Percentiles rank a stretch among this genome's conserved stretches.
phyloP scores from a whole-genome alignment of 2,329 filamentous ascomycete genomes.

The Penicillium sp. region DNA sequence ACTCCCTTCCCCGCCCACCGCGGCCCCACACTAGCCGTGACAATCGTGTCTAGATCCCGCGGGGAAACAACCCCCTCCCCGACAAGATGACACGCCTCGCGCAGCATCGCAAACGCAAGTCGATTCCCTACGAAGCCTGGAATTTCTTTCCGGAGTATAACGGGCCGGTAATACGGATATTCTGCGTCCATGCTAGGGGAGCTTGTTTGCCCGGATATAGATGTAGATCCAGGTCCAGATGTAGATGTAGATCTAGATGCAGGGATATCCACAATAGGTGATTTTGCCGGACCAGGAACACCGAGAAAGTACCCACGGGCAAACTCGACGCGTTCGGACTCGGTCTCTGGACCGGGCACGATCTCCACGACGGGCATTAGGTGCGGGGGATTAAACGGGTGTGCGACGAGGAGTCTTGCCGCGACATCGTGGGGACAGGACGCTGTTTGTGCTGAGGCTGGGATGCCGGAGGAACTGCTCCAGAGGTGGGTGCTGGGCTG shows the following conservation, averaged over 20 bases:
- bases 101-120: slow-evolving; percentile 52
- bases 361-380: slow-evolving; percentile 57
- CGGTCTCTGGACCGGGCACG: slow-evolving; percentile 47
- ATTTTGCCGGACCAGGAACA: slow-evolving; percentile 11
- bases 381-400: slow-evolving; percentile 58
- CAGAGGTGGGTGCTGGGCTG: slow-evolving; percentile 47
- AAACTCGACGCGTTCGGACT: slow-evolving; percentile 24
- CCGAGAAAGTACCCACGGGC: slow-evolving; percentile 38
- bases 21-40: slow-evolving; percentile 49
- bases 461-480: slow-evolving; percentile 55
- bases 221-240: too few species aligned
- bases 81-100: slow-evolving; percentile 53
- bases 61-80: slow-evolving; percentile 49
- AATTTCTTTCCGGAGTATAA: slow-evolving; percentile 49
- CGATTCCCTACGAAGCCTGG: slow-evolving; percentile 55
- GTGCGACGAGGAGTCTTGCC: slow-evolving; percentile 49
- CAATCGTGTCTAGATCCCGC: slow-evolving; percentile 49
- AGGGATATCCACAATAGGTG: not conserved
- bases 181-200: not conserved
- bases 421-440: slow-evolving; percentile 35
- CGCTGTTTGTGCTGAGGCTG: slow-evolving; percentile 45
- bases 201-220: not conserved
- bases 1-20: slow-evolving; percentile 53
- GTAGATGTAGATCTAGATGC: too few species aligned
- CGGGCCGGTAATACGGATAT: slow-evolving; percentile 34